phyloP scores from a whole-genome alignment of 2,329 filamentous ascomycete species.

The Clarireedia homoeocarpa region DNA sequence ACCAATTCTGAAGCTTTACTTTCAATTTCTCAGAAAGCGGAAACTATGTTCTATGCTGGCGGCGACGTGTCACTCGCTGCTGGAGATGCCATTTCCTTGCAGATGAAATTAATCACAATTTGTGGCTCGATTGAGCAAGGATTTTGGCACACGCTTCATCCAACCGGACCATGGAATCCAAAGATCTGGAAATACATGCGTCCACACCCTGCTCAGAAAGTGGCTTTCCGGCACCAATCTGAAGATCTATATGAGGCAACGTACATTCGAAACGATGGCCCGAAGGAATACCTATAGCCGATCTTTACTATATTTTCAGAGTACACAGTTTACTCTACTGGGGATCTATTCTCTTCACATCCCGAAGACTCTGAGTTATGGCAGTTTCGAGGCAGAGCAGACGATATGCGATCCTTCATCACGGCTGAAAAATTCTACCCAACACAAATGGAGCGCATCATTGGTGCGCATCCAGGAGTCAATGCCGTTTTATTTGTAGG shows the following conservation, averaged over 20 bases:
- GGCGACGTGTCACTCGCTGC: not conserved
- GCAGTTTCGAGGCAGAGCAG: slow-evolving; percentile 6
- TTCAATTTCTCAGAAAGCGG: not conserved
- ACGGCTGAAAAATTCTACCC: slow-evolving; percentile 1
- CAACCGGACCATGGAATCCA: not conserved
- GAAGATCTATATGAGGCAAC: not conserved
- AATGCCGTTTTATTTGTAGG: not conserved
- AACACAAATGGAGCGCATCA: not conserved
- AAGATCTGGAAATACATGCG: not conserved
- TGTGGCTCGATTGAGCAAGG: not conserved
- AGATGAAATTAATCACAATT: not conserved
- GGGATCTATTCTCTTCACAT: slow-evolving; percentile 9
- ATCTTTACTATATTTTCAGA: not conserved
- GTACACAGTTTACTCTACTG: not conserved
- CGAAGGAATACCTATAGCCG: not conserved
- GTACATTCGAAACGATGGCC: not conserved
- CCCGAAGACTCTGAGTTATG: slow-evolving; percentile 4
- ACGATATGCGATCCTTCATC: slow-evolving; percentile 7
- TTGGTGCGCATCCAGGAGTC: not conserved
- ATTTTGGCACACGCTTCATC: not conserved
- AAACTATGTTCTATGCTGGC: not conserved
- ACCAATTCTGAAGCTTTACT: not conserved
- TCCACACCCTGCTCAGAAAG: not conserved
- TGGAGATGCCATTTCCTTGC: not conserved
- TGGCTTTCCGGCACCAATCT: not conserved